These are phyloP conservation scores for Pochonia chlamydosporia DNA, from an alignment of 2,329 filamentous ascomycete species.

Conservation along the genomic window DNA sequence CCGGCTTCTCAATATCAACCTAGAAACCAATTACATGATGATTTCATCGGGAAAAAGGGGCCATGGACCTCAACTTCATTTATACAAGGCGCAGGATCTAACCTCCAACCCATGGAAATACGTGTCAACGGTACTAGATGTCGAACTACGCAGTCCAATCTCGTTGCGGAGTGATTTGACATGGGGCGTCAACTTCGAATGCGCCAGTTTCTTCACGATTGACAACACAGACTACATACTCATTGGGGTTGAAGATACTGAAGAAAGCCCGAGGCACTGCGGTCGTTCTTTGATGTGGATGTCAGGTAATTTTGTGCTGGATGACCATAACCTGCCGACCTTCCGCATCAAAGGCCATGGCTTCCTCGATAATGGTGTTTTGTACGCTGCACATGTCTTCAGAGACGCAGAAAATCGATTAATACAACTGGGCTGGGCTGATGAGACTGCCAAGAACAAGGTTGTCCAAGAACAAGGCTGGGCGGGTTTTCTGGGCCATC, in stretches of 20 bases:
- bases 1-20: conserved; percentile 9
- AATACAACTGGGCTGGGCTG: conserved; percentile 15
- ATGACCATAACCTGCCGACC: conserved; percentile 2
- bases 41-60: conserved; percentile 26
- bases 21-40: conserved; percentile 31
- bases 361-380: conserved; percentile 15
- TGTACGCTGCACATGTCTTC: conserved; percentile 18
- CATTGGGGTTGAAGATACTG: conserved; percentile 12
- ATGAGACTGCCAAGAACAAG: conserved; percentile 10
- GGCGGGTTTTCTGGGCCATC: conserved; percentile 13
- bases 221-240: conserved; percentile 11
- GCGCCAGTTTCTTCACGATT: conserved; percentile 12
- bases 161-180: not conserved
- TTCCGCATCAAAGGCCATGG: conserved; percentile 9
- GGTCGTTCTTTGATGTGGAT: conserved; percentile 12
- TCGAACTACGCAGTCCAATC: conserved; percentile 4
- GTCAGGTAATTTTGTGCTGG: conserved; percentile 3
- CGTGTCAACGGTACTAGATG: conserved; percentile 11
- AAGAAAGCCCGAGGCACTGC: conserved; percentile 9
- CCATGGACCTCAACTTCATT: conserved; percentile 14
- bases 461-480: conserved; percentile 10
- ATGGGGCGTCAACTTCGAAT: conserved; percentile 19
- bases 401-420: conserved; percentile 10
- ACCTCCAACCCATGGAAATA: conserved; percentile 12
- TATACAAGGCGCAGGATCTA: conserved; percentile 16